Evolutionary conservation across 495 filamentous ascomycete species (phyloP), one percentile per base, ranked within the genome.

Genomic region (Penicillium diatomitis): DNA sequence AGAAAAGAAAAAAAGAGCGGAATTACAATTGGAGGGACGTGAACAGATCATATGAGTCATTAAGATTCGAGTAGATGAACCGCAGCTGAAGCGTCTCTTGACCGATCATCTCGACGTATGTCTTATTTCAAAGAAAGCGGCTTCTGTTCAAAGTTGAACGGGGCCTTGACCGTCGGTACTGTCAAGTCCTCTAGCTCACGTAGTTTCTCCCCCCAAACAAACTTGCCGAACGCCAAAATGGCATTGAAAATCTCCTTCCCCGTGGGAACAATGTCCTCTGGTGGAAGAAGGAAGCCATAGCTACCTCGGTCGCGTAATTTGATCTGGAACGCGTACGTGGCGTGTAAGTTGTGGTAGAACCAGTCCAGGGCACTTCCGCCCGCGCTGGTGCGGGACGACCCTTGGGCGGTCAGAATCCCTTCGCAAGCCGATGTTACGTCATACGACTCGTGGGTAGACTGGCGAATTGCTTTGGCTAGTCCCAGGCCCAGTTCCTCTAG

Each of bases 321-420:
- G 63, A 98, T 86, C 70, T 97, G 92, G 58, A 94, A 98, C 29
- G 87, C 82, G 58, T 86, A 92, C 33, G 73, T 79, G n/a, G 91
- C 85, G 38, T 78, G 70, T 32, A 96, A 66, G 55, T 92, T 85
- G 48, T 92, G 88, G 62, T 96, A 96, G 67, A 98, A 95, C 81
- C 88, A 98, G 66, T 97, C 92, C 38, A 98, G 80, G 6, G 87
- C 88, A 36, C 87, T 90, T 9, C 92, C 92, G 9, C 91, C 90
- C 2, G 67, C 61, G 12, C 57, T 65, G 9, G 62, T 55, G 41
- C 79, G 77, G 2, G 77, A 69, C 46, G 88, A 36, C 12, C 56
- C 46, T 5, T 56, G 38, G 3, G 53, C 44, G 0, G 48, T 53
- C 7, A 85, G 76, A 41, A 86, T 86, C 2, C 90, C 90, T 62